Evolutionary conservation across 2,329 filamentous ascomycete genomes (phyloP).

Genomic region (Rutstroemia sp.): DNA sequence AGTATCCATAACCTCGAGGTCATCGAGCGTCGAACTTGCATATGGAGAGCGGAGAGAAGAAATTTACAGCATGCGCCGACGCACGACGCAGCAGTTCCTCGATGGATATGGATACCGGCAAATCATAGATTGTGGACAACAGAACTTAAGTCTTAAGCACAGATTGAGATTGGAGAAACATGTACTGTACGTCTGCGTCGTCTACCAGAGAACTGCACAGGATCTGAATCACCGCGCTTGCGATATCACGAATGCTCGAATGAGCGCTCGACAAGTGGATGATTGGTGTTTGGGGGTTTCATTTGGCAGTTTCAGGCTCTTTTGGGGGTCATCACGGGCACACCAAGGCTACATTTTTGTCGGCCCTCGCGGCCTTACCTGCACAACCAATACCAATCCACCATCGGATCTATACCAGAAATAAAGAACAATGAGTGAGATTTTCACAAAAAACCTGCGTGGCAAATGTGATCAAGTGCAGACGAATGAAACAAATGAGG

Average conservation of each 20-base stretch:
- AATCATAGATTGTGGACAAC: too few species aligned
- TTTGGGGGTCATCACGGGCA: too few species aligned
- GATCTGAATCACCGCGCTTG: background rate
- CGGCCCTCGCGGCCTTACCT: background rate
- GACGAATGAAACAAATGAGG: constrained; percentile 10
- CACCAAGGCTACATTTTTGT: background rate
- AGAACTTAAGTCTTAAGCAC: too few species aligned
- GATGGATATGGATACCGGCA: too few species aligned
- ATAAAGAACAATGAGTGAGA: background rate
- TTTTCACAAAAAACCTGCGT: background rate
- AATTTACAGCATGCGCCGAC: too few species aligned
- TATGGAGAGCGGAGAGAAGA: too few species aligned
- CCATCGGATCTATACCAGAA: background rate
- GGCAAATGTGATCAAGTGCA: background rate
- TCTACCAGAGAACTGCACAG: too few species aligned
- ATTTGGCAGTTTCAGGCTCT: background rate
- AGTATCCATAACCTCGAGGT: too few species aligned
- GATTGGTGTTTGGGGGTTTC: constrained; percentile 1
- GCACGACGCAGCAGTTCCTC: too few species aligned
- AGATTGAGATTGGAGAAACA: too few species aligned
- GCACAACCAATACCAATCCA: background rate
- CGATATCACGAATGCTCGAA: constrained; percentile 1
- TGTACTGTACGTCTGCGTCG: too few species aligned
- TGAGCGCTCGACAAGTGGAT: constrained; percentile 7
- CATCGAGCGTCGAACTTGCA: too few species aligned